Evolutionary conservation across 1,284 basidiomycete species (phyloP).

Genomic region (Neolentinus lepideus): DNA sequence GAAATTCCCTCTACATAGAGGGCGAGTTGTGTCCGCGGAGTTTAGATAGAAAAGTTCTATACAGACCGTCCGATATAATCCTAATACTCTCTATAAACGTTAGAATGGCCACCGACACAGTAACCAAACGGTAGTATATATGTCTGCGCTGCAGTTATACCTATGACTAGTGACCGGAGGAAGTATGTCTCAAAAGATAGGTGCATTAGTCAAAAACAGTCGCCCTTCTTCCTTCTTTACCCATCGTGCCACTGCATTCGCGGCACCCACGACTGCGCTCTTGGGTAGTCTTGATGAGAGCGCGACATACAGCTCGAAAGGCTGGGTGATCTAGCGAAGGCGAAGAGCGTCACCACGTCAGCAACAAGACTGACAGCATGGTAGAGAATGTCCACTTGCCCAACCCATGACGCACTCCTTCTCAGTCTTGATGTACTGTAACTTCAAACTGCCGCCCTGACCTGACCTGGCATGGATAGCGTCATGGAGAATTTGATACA

Average conservation of each 20-base stretch:
- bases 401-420: slow-evolving; percentile 88
- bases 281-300: slow-evolving; percentile 82
- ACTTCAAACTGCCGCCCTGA: slow-evolving; percentile 66
- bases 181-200: slow-evolving; percentile 59
- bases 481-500: slow-evolving; percentile 84
- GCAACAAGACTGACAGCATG: neutral
- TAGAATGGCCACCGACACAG: no score
- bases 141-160: neutral
- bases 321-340: slow-evolving; percentile 76
- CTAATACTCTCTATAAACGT: neutral
- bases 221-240: slow-evolving; percentile 79
- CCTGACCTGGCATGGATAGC: slow-evolving; percentile 81
- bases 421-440: slow-evolving; percentile 80
- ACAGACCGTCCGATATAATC: neutral
- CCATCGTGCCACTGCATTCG: slow-evolving; percentile 87
- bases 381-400: slow-evolving; percentile 40
- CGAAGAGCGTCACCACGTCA: no score
- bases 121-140: no score
- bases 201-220: slow-evolving; percentile 83
- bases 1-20: no score
- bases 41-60: neutral
- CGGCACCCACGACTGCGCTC: slow-evolving; percentile 77
- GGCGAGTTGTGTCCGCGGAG: no score
- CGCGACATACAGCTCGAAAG: slow-evolving; percentile 87
- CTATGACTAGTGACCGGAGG: neutral